Conservation (phyloP, 768 basidiomycete species). For the Nidula microcarpa region DNA sequence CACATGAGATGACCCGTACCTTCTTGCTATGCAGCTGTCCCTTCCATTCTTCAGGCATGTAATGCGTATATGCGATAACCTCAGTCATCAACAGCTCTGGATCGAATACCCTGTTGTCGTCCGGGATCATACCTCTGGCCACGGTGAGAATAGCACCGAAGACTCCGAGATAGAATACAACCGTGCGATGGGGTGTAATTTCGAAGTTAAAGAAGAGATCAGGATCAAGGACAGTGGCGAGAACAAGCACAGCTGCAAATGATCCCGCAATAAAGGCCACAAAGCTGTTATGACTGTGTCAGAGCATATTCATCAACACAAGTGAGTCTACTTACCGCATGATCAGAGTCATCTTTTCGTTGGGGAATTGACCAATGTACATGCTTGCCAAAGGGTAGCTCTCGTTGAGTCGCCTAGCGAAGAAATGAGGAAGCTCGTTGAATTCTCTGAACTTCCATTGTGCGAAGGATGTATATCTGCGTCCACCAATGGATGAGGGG, state of each 20-base stretch:
- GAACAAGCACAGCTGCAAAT: constrained; percentile 91
- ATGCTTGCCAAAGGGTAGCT: constrained; percentile 89
- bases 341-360: constrained; percentile 84
- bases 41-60: constrained; percentile 94
- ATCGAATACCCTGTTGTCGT: constrained; percentile 91
- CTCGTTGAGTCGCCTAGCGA: constrained; percentile 79
- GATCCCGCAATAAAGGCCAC: constrained; percentile 95
- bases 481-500: constrained; percentile 89
- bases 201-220: constrained; percentile 94
- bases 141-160: constrained; percentile 88
- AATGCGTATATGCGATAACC: constrained; percentile 92
- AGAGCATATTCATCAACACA: neutral
- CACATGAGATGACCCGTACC: constrained; percentile 34
- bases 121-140: constrained; percentile 93
- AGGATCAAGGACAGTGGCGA: constrained; percentile 90
- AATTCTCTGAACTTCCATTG: constrained; percentile 99
- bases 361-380: constrained; percentile 98
- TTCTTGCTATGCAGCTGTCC: constrained; percentile 83
- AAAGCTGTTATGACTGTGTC: constrained; percentile 51
- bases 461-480: constrained; percentile 91
- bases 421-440: constrained; percentile 95
- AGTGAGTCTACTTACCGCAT: constrained; percentile 68
- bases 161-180: constrained; percentile 87
- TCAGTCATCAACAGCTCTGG: constrained; percentile 91
- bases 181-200: constrained; percentile 88